These are phyloP conservation scores for Verticillium isaacii DNA, from an alignment of 2,329 filamentous ascomycete species.

Conservation along the genomic window DNA sequence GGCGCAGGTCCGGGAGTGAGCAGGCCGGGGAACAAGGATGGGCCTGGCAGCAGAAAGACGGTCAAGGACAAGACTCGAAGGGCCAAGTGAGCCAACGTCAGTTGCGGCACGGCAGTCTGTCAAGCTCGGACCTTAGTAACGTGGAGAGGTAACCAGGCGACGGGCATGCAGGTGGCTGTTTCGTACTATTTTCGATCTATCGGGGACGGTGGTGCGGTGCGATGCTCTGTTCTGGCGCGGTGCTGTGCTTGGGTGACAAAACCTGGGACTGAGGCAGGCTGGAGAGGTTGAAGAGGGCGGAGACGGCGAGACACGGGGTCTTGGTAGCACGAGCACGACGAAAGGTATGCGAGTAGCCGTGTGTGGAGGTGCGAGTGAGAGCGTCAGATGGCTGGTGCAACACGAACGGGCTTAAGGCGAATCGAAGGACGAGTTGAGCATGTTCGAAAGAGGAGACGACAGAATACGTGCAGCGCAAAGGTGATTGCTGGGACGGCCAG, in stretches of 20 bases:
- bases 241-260: neutral
- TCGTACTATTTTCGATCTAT: constrained; percentile 8
- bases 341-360: constrained; percentile 8
- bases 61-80: constrained; percentile 9
- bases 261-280: neutral
- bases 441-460: constrained; percentile 7
- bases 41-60: constrained; percentile 13
- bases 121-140: neutral
- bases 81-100: neutral
- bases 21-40: constrained; percentile 12
- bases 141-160: neutral
- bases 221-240: neutral
- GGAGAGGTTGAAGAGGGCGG: constrained; percentile 5
- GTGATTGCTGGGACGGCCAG: constrained; percentile 1
- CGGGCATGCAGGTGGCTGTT: neutral
- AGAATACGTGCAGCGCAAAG: neutral
- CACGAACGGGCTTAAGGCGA: constrained; percentile 6
- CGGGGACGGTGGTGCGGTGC: neutral
- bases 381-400: constrained; percentile 9
- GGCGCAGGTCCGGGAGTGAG: constrained; percentile 8
- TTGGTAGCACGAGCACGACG: constrained; percentile 4
- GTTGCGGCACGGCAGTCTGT: neutral
- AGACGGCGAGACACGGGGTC: constrained; percentile 8
- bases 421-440: constrained; percentile 8
- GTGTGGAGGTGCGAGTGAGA: neutral